Evolutionary conservation across 2,329 filamentous ascomycete species (phyloP), one percentile per base, ranked within the genome.

Genomic region (Aspergillus clavatus): DNA sequence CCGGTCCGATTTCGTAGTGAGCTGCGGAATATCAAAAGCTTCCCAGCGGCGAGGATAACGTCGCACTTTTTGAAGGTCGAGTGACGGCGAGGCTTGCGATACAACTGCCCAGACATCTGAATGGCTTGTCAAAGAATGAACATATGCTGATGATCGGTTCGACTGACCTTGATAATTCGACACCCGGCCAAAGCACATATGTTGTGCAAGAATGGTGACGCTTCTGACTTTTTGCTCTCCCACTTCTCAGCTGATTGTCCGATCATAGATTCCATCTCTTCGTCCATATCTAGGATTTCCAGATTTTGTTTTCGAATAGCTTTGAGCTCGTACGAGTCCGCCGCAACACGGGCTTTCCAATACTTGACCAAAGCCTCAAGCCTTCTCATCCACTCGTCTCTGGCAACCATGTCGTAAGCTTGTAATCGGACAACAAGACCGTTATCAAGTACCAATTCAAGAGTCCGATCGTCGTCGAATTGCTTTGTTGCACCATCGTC

Each of bases 161-260:
- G 10, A 41, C 42, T 7, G 66, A 74, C 71, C 54, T 73, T 72
- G 43, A 86, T 79, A 14, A 78, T 71, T 33, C 82, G 78, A 59
- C 82, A 86, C 28, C 72, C 74, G 8, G 78, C 74, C 18, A 85
- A 75, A n/a, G 78, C 76, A 60, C 82, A 86, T 68, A 85, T 76
- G 60, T 86, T 82, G 68, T 83, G 84, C n/a, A 85, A 65, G 29
- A 78, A 68, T 1, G 82, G 76, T 1, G 77, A 82, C n/a, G 82
- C 80, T 53, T 77, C 76, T 1, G 80, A 78, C 51, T 81, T 76
- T 12, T 73, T 78, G 18, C 85, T 81, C 60, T 86, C 82, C 82
- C 82, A 86, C 56, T 85, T 84, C 52, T 74, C 71, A 0, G 81
- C 81, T 56, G 81, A 84, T 56, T 84, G 81, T 7, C 82, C 82